Percentiles rank a stretch among this genome's conserved stretches.
Evolutionary conservation across 2,329 filamentous ascomycete genomes (phyloP).

Genomic region (Clonostachys rhizophaga): DNA sequence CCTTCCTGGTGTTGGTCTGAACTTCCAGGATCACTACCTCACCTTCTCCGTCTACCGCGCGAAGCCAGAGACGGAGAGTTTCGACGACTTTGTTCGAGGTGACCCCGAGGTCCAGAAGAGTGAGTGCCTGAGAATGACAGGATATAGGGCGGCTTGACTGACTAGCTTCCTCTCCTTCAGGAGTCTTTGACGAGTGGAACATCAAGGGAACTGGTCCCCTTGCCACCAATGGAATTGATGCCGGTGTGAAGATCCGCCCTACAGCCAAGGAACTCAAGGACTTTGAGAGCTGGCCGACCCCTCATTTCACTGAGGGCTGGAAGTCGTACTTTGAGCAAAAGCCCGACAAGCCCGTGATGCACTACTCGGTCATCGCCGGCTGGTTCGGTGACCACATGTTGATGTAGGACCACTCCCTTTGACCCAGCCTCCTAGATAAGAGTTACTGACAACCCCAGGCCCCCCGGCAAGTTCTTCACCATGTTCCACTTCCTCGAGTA

Average conservation of each 20-base stretch:
- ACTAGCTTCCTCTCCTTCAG: conserved; percentile 15
- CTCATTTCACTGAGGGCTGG: conserved; percentile 71
- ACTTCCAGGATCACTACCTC: conserved; percentile 75
- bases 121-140: conserved; percentile 12
- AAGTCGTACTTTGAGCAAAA: conserved; percentile 81
- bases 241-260: conserved; percentile 73
- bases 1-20: conserved; percentile 68
- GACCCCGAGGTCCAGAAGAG: conserved; percentile 67
- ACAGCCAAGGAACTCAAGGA: conserved; percentile 61
- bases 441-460: conserved; percentile 42
- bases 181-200: conserved; percentile 73
- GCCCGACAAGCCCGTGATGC: conserved; percentile 83
- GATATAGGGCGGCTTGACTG: not conserved
- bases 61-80: conserved; percentile 71
- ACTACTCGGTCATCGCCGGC: conserved; percentile 72
- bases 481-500: conserved; percentile 83
- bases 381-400: conserved; percentile 59
- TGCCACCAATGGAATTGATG: conserved; percentile 75
- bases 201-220: conserved; percentile 74
- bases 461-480: conserved; percentile 74
- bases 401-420: conserved; percentile 29
- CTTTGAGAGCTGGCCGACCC: conserved; percentile 70
- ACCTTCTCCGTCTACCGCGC: conserved; percentile 68
- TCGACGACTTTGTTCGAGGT: conserved; percentile 75
- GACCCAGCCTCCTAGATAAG: conserved; percentile 3